Base-by-base conservation (phyloP, 768 basidiomycete species). In the Termitomyces sp. region DNA sequence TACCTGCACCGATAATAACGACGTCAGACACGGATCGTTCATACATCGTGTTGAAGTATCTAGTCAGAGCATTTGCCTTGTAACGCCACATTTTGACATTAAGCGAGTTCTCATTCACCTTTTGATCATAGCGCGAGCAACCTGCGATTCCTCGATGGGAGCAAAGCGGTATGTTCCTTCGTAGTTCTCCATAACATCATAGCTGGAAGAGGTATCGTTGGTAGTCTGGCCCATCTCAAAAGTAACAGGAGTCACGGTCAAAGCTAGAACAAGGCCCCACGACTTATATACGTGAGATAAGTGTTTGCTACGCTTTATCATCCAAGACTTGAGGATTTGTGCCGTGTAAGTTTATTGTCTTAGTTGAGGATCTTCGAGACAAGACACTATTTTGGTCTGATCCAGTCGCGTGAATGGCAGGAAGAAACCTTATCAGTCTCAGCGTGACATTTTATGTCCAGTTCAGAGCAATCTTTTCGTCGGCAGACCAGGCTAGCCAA, bases 91-190 rank as follows among this genome's bases (percentile, higher is more conserved):
- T 16, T 25, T 35, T 16, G 5, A 12, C 3, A 13, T 6, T 41
- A 32, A 7, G 12, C n/a, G n/a, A n/a, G 27, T 33, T 47, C 32
- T 9, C 16, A 52, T 54, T 33, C n/a, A 85, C 83, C 87, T 71
- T 69, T 82, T 85, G 61, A 86, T 88, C 87, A 89, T 89, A 43
- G 86, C 86, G 40, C 88, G 75, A 9, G 86, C 83, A 3, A 90
- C 88, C 58, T 89, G 81, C 7, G 87, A 84, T 70, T 90, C 89
- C 61, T 85, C 77, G 53, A 89, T 87, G 3, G 87, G 86, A 2
- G 86, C 86, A 55, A 88, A 89, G 31, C 75, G 76, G 70, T 86
- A 88, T 53, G 78, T 66, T 3, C 87, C 88, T 23, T 82, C 71
- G 60, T 86, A 88, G 64, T 83, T 70, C 61, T 84, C 83, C 25